A percentile compares a stretch with the other conserved stretches of the same genome.
phyloP scores from a whole-genome alignment of 2,329 filamentous ascomycete genomes.

The Tothia fuscella region DNA sequence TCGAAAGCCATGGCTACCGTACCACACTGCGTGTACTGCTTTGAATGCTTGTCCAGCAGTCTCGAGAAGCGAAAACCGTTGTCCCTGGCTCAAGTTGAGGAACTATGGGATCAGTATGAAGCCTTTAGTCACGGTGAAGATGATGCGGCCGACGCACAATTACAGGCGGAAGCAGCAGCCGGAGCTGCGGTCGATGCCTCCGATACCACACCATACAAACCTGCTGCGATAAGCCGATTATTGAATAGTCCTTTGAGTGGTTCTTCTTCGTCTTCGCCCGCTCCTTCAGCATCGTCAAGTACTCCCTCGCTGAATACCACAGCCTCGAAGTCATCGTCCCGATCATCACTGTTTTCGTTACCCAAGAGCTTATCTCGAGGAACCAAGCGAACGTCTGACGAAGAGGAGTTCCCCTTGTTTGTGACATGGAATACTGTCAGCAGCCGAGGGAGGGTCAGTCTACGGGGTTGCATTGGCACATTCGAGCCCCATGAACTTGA shows the following conservation, averaged over 20 bases:
- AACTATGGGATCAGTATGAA: constrained; percentile 50
- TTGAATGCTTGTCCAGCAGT: constrained; percentile 69
- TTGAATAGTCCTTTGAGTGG: constrained; percentile 31
- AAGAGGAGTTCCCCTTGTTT: constrained; percentile 61
- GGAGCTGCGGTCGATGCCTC: constrained; percentile 15
- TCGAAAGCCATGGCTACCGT: constrained; percentile 63
- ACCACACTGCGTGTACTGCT: constrained; percentile 85
- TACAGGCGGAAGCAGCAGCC: constrained; percentile 17
- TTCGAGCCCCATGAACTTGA: constrained; percentile 69
- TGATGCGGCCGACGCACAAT: constrained; percentile 22
- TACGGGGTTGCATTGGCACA: constrained; percentile 93
- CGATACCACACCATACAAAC: constrained; percentile 18
- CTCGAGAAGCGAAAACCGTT: constrained; percentile 60
- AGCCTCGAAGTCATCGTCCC: constrained; percentile 20
- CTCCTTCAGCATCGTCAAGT: constrained; percentile 25
- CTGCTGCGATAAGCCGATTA: constrained; percentile 34
- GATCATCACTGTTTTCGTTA: constrained; percentile 25
- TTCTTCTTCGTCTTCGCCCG: constrained; percentile 39
- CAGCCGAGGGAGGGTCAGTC: constrained; percentile 46
- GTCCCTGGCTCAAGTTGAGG: constrained; percentile 55
- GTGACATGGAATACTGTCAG: constrained; percentile 85
- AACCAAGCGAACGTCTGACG: constrained; percentile 23
- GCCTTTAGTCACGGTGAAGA: constrained; percentile 22
- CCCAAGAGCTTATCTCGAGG: constrained; percentile 17
- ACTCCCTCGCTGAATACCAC: background rate